These are phyloP conservation scores for Aspergillus mulundensis DNA, from an alignment of 495 filamentous ascomycete genomes.

Conservation along the genomic window DNA sequence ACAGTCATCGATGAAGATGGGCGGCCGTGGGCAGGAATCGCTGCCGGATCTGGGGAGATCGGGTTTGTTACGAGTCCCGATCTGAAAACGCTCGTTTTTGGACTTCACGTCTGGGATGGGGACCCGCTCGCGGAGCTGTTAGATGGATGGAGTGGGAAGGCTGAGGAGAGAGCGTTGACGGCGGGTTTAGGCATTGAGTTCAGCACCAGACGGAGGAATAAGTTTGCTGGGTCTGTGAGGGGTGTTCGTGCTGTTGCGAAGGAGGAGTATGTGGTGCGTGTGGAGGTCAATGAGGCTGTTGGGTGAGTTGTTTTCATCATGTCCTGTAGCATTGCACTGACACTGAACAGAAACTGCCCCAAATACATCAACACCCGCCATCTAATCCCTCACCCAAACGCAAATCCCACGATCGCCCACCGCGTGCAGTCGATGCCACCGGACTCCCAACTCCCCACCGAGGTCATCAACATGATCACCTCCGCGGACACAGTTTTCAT, in stretches of 20 bases:
- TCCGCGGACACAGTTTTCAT: neutral
- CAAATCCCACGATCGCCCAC: neutral
- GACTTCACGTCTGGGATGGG: neutral
- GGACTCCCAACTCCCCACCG: neutral
- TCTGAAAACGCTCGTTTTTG: neutral
- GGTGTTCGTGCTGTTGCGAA: neutral
- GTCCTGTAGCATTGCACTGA: too few relatives aligned
- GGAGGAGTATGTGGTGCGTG: neutral
- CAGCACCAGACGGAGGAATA: neutral
- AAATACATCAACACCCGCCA: neutral
- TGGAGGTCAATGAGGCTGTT: neutral
- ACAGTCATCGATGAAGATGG: neutral
- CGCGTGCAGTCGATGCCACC: neutral
- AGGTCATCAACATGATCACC: neutral
- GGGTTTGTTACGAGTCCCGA: neutral
- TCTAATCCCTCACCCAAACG: neutral
- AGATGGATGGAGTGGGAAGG: neutral
- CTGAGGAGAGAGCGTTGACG: neutral
- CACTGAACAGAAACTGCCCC: neutral
- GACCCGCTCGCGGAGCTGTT: neutral
- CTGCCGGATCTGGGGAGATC: neutral
- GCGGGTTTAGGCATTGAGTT: conserved; percentile 1
- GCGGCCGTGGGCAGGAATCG: neutral
- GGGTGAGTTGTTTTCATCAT: neutral
- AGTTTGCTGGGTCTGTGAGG: neutral